Percentiles rank a stretch among this genome's conserved stretches.
Evolutionary conservation across 345 rosid genomes (phyloP).

Genomic region (Turnera subulata): DNA sequence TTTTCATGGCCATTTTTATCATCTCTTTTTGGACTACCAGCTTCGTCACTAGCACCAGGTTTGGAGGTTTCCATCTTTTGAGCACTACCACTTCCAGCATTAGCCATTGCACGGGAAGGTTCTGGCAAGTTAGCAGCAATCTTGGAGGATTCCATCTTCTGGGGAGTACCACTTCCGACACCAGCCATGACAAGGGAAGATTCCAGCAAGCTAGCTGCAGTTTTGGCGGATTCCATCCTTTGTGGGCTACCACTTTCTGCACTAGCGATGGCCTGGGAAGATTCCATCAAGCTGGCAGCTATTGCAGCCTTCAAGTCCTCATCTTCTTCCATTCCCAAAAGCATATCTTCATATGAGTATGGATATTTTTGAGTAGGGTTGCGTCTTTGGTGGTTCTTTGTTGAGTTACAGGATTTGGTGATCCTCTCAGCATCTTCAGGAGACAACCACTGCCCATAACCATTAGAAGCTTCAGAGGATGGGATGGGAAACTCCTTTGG

Average conservation of each 20-base stretch:
- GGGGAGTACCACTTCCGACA: no score
- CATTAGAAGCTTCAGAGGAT: conserved; percentile 67
- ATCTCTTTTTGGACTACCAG: no score
- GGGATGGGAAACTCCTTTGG: conserved; percentile 72
- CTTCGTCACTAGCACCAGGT: no score
- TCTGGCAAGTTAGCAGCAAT: neutral
- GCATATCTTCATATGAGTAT: conserved; percentile 33
- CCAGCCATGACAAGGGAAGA: no score
- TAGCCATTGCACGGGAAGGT: neutral
- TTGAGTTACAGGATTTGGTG: conserved; percentile 50
- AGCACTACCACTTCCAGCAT: no score
- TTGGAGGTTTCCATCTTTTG: no score
- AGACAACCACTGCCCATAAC: conserved; percentile 82
- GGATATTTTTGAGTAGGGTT: conserved; percentile 34
- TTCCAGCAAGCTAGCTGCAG: neutral
- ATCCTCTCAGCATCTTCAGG: conserved; percentile 89
- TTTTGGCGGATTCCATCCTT: neutral
- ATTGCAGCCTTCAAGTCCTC: conserved; percentile 84
- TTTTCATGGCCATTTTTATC: conserved; percentile 13
- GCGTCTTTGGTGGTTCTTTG: conserved; percentile 27
- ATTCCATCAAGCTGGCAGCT: conserved; percentile 85
- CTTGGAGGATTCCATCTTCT: no score
- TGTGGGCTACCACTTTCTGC: conserved; percentile 18
- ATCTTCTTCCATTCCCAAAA: conserved; percentile 54
- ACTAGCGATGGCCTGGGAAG: conserved; percentile 36